Conservation (phyloP, 140 eudicot species). For the Anethum foeniculum region DNA sequence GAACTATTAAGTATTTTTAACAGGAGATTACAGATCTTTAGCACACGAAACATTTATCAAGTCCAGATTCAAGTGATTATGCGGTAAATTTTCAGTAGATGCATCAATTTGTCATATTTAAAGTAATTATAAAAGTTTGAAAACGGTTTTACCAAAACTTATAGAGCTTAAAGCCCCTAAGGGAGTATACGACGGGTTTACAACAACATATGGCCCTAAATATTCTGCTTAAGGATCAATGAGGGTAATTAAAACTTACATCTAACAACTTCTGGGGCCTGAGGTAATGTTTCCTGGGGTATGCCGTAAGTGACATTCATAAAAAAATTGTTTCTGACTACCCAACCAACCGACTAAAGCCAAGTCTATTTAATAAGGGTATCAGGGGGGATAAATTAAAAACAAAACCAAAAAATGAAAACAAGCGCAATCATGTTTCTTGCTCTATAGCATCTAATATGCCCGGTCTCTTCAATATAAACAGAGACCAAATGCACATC, state of each 20-base stretch:
- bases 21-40: neutral
- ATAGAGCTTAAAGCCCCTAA: neutral
- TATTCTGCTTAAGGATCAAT: neutral
- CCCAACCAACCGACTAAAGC: neutral
- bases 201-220: neutral
- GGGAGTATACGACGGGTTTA: neutral
- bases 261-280: neutral
- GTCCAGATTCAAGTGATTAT: neutral
- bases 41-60: neutral
- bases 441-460: neutral
- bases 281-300: neutral
- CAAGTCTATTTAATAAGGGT: neutral
- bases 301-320: neutral
- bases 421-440: neutral
- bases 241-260: neutral
- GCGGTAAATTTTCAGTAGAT: neutral
- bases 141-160: neutral
- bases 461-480: neutral
- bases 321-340: neutral
- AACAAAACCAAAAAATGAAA: neutral
- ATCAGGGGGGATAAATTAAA: neutral
- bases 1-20: neutral
- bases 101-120: neutral
- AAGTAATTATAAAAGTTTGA: no score
- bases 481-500: neutral